A percentile compares a stretch with the other conserved stretches of the same genome.
These are phyloP conservation scores for Elasticomyces elasticus DNA, from an alignment of 495 filamentous ascomycete species.

Conservation along the genomic window DNA sequence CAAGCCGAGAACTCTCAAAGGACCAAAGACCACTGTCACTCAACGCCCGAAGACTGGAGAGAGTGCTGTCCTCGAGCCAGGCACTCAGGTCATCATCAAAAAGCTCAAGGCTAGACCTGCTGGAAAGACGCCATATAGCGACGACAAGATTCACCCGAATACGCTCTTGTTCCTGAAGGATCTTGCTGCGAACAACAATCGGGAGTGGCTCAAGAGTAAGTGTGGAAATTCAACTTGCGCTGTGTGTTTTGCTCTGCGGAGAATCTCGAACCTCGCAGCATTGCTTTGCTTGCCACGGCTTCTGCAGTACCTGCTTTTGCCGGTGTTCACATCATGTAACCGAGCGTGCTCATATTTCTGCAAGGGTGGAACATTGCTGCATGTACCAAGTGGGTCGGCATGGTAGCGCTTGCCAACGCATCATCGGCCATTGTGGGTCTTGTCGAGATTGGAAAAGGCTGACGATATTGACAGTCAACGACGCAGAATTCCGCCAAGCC, in stretches of 20 bases:
- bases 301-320: too few relatives aligned
- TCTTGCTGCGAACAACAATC: conserved; percentile 65
- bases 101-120: conserved; percentile 59
- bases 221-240: too few relatives aligned
- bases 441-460: conserved; percentile 1
- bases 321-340: too few relatives aligned
- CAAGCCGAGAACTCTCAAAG: conserved; percentile 20
- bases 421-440: not conserved
- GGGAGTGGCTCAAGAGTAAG: conserved; percentile 29
- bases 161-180: conserved; percentile 70
- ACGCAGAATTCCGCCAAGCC: conserved; percentile 63
- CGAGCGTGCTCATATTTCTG: too few relatives aligned
- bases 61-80: conserved; percentile 50
- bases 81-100: conserved; percentile 55
- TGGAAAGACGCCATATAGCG: conserved; percentile 55
- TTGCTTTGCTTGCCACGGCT: too few relatives aligned
- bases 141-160: conserved; percentile 66
- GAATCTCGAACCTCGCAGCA: too few relatives aligned
- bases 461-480: conserved; percentile 46
- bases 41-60: conserved; percentile 36
- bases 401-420: conserved; percentile 2
- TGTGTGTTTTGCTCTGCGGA: too few relatives aligned
- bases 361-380: too few relatives aligned
- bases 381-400: not conserved
- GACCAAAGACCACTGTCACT: conserved; percentile 18